A percentile compares a stretch with the other conserved stretches of the same genome.
Evolutionary conservation across 768 basidiomycete species (phyloP).

Genomic region (Suillus lakei): DNA sequence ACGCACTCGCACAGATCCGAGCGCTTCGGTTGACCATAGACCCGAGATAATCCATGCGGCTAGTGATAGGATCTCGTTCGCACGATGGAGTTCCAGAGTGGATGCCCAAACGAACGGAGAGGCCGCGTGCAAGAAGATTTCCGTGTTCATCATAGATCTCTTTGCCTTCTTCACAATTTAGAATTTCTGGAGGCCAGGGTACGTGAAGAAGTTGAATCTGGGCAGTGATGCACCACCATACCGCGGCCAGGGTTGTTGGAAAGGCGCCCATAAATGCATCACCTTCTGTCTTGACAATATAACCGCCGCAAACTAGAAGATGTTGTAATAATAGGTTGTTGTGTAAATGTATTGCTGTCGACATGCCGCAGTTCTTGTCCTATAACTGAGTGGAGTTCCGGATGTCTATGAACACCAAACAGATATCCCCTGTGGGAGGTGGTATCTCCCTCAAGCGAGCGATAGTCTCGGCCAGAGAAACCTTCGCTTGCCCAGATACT

Average conservation of each 20-base stretch:
- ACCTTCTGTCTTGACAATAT: conserved; percentile 99
- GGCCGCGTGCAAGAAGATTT: conserved; percentile 76
- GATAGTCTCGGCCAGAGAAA: conserved; percentile 57
- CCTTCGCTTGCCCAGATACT: conserved; percentile 84
- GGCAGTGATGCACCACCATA: conserved; percentile 91
- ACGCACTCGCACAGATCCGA: conserved; percentile 79
- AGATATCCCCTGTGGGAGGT: conserved; percentile 84
- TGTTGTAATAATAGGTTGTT: conserved; percentile 64
- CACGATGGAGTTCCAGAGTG: conserved; percentile 91
- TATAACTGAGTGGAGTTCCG: conserved; percentile 88
- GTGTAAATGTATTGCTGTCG: conserved; percentile 89
- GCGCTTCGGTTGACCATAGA: conserved; percentile 95
- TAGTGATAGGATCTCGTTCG: conserved; percentile 87
- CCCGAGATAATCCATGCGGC: conserved; percentile 98
- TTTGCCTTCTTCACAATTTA: conserved; percentile 91
- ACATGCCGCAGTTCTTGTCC: conserved; percentile 81
- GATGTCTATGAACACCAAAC: conserved; percentile 97
- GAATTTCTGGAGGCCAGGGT: conserved; percentile 90
- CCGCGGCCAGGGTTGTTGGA: conserved; percentile 80
- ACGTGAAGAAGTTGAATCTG: conserved; percentile 83
- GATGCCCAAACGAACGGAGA: conserved; percentile 98
- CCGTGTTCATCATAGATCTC: conserved; percentile 71
- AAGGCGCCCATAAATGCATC: conserved; percentile 99
- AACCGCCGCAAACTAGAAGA: conserved; percentile 89
- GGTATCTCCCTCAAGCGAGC: conserved; percentile 77